Conservation (phyloP, 192 early-diverging fungal genomes). For the Backusella tarrabulga region DNA sequence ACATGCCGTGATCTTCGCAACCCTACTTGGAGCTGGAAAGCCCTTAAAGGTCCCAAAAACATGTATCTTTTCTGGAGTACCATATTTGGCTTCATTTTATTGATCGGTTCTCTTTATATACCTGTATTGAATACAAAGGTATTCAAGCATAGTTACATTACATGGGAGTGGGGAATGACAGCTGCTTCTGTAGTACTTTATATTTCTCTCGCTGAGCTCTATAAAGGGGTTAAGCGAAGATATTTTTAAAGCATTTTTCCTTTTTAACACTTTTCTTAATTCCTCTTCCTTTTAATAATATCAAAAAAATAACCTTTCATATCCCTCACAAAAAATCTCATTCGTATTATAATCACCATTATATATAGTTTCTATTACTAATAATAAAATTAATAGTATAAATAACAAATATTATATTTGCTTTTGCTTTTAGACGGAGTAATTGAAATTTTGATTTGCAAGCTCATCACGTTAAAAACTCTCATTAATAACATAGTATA, state of each 20-base stretch:
- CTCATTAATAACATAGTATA: too few species aligned
- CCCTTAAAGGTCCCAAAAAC: conserved; percentile 49
- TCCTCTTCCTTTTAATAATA: background rate
- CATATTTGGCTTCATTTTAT: conserved; percentile 48
- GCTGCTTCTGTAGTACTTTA: conserved; percentile 57
- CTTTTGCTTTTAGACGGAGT: background rate
- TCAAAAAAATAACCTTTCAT: background rate
- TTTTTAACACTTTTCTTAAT: background rate
- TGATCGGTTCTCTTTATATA: conserved; percentile 62
- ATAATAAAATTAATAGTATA: background rate
- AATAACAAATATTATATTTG: background rate
- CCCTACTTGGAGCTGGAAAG: conserved; percentile 54
- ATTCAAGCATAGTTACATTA: conserved; percentile 61
- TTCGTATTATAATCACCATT: background rate
- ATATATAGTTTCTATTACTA: background rate
- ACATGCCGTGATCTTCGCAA: conserved; percentile 72
- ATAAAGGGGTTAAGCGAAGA: conserved; percentile 44
- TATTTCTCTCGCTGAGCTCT: conserved; percentile 62
- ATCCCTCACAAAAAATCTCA: background rate
- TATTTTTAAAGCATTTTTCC: background rate
- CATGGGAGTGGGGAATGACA: conserved; percentile 76
- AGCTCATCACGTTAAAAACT: too few species aligned
- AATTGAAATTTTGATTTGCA: too few species aligned
- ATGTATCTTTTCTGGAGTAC: conserved; percentile 46
- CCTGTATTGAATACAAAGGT: conserved; percentile 62